Percentiles rank a stretch among this genome's conserved stretches.
Evolutionary conservation across 495 filamentous ascomycete species (phyloP).

Genomic region (Podospora pseudocomata): DNA sequence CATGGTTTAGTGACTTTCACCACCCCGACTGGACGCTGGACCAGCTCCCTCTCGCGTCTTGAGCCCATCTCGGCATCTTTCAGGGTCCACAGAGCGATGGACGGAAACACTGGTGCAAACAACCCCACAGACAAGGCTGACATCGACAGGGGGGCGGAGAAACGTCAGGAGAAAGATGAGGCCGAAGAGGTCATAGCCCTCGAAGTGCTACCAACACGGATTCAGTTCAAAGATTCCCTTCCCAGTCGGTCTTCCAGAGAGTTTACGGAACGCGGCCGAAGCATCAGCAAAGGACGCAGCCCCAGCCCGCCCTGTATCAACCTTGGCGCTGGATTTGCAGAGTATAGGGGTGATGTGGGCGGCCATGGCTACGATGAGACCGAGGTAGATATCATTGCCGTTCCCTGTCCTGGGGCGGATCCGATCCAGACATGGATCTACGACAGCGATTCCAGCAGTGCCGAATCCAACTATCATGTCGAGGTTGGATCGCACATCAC

Average conservation of each 20-base stretch:
- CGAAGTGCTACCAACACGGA: neutral
- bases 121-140: conserved; percentile 13
- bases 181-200: neutral
- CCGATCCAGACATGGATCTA: conserved; percentile 43
- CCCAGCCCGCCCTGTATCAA: neutral
- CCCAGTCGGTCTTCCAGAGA: neutral
- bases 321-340: conserved; percentile 36
- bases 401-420: conserved; percentile 46
- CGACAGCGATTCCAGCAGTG: conserved; percentile 32
- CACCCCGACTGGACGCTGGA: neutral
- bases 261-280: neutral
- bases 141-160: neutral
- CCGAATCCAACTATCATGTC: conserved; percentile 30
- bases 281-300: neutral
- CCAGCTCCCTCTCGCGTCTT: neutral
- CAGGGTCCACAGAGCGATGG: conserved; percentile 12
- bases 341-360: conserved; percentile 40
- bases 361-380: conserved; percentile 45
- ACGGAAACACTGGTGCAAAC: conserved; percentile 7
- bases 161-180: neutral
- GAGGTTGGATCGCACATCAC: conserved; percentile 17
- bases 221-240: conserved; percentile 11
- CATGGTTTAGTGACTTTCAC: neutral
- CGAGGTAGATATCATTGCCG: conserved; percentile 45
- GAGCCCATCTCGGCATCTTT: neutral